phyloP scores from a whole-genome alignment of 306 rosid genomes.

The Trifolium dubium region DNA sequence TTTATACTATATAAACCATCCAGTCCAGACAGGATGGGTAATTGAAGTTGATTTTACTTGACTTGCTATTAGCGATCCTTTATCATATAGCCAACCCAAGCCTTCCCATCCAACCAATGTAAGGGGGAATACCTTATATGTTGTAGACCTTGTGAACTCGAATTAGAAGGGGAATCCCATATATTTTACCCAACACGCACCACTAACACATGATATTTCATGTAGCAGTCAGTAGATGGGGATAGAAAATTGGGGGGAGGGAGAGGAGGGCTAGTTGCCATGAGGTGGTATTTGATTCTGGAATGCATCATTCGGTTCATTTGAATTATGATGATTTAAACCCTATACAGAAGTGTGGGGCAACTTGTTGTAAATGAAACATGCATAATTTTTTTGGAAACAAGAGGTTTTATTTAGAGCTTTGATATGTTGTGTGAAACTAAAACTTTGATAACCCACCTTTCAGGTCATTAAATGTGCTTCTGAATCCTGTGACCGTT shows the following conservation, averaged over 20 bases:
- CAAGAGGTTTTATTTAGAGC: not conserved
- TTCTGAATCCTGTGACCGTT: slow-evolving; percentile 72
- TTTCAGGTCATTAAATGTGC: slow-evolving; percentile 80
- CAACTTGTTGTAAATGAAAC: slow-evolving; percentile 25
- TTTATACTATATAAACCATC: slow-evolving; percentile 1
- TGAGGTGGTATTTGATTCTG: not conserved
- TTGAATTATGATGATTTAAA: slow-evolving; percentile 15
- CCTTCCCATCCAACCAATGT: not conserved
- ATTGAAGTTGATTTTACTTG: not conserved
- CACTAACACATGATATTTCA: not conserved
- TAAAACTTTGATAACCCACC: slow-evolving; percentile 39
- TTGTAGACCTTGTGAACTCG: not conserved
- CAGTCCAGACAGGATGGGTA: not conserved
- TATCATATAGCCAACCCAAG: not conserved
- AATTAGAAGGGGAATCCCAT: not conserved
- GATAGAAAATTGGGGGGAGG: not conserved
- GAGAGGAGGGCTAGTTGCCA: not conserved
- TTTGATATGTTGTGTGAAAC: slow-evolving; percentile 34
- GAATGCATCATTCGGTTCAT: not conserved
- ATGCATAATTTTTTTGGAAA: not conserved
- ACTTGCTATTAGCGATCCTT: not conserved
- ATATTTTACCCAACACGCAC: not conserved
- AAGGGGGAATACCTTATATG: not conserved
- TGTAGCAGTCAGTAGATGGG: not conserved
- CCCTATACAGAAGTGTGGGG: slow-evolving; percentile 1